These are phyloP conservation scores for Alternaria sp. DNA, from an alignment of 2,329 filamentous ascomycete genomes.

Conservation along the genomic window DNA sequence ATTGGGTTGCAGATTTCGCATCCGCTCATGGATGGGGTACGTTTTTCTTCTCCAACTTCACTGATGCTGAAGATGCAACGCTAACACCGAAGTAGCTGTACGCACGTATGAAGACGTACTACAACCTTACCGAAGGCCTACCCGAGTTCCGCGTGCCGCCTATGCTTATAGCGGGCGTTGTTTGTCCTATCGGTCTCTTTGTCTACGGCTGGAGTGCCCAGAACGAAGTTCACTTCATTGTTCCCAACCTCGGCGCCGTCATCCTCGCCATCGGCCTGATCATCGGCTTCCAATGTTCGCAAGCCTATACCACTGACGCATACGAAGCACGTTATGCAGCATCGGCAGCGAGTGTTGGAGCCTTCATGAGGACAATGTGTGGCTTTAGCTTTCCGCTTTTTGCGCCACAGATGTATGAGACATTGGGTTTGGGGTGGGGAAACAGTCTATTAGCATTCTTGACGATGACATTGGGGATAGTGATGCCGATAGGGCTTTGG, in stretches of 20 bases:
- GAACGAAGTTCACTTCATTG: constrained; percentile 64
- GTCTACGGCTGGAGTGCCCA: constrained; percentile 66
- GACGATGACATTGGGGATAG: constrained; percentile 57
- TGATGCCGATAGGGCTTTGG: constrained; percentile 58
- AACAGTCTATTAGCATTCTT: constrained; percentile 64
- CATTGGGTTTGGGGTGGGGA: constrained; percentile 67
- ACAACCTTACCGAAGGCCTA: constrained; percentile 42
- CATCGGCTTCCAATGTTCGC: constrained; percentile 65
- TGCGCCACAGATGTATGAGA: constrained; percentile 65
- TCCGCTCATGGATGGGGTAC: constrained; percentile 56
- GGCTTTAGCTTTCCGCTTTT: constrained; percentile 67
- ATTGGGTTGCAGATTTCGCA: constrained; percentile 53
- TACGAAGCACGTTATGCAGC: constrained; percentile 59
- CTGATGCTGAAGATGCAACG: not conserved
- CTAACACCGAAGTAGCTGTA: constrained; percentile 28
- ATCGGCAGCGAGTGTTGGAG: constrained; percentile 67
- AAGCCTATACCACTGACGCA: constrained; percentile 71
- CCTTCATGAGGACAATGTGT: constrained; percentile 63
- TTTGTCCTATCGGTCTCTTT: constrained; percentile 59
- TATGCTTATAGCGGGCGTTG: constrained; percentile 64
- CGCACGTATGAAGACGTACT: constrained; percentile 33
- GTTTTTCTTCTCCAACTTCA: not conserved
- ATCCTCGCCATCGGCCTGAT: constrained; percentile 60
- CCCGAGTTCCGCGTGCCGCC: constrained; percentile 60
- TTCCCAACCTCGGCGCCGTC: constrained; percentile 61